Evolutionary conservation across 345 rosid genomes (phyloP).

Genomic region (Euphorbia tirucalli): DNA sequence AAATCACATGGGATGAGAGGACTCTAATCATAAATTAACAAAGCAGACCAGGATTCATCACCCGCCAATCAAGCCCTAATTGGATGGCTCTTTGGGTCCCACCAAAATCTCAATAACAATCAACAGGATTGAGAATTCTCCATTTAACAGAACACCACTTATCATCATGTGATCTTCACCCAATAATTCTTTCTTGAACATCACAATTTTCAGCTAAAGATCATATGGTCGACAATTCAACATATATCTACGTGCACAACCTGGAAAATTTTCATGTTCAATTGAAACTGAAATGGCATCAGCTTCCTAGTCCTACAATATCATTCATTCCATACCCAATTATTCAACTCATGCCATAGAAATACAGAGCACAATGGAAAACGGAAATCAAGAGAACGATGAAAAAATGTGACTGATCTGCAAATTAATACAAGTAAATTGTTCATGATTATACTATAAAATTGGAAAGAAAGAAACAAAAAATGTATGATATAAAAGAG

Average conservation of each 20-base stretch:
- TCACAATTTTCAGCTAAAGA: neutral
- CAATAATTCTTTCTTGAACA: neutral
- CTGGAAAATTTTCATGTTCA: neutral
- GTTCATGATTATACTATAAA: slow-evolving; percentile 43
- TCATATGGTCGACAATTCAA: neutral
- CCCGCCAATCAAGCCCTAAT: slow-evolving; percentile 29
- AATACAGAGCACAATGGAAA: neutral
- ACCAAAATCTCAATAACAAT: slow-evolving; percentile 22
- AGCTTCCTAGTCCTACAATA: neutral
- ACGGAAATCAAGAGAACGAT: neutral
- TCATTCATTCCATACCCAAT: neutral
- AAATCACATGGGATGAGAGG: slow-evolving; percentile 24
- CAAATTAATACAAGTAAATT: slow-evolving; percentile 42
- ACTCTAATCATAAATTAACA: slow-evolving; percentile 12
- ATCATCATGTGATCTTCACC: neutral
- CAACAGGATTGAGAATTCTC: slow-evolving; percentile 1
- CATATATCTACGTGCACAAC: neutral
- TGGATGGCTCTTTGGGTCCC: slow-evolving; percentile 17
- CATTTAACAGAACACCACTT: neutral
- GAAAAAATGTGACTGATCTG: slow-evolving; percentile 1
- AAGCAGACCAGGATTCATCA: neutral
- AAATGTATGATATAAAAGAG: slow-evolving; percentile 48
- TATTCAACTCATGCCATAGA: no score
- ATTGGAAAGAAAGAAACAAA: slow-evolving; percentile 17
- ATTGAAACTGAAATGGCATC: neutral